Percentiles rank a stretch among this genome's conserved stretches.
Evolutionary conservation across 805 yeast genomes (phyloP).

Genomic region (Schizosaccharomyces octosporus): DNA sequence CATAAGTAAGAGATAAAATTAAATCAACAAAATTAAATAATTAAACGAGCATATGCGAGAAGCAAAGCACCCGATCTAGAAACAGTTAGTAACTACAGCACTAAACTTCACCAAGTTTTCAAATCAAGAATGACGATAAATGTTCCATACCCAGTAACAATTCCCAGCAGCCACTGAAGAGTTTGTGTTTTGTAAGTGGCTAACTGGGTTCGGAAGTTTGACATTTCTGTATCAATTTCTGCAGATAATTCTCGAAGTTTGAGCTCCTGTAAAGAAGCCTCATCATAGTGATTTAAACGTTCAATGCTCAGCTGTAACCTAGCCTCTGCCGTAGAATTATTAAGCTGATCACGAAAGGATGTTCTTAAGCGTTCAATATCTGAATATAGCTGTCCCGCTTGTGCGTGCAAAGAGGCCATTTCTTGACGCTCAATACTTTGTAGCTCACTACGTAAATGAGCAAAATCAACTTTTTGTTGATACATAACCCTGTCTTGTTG

Average conservation of each 20-base stretch:
- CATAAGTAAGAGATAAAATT: no score
- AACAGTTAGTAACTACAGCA: no score
- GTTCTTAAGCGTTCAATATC: conserved; percentile 73
- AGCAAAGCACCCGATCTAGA: background rate
- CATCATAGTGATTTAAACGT: conserved; percentile 88
- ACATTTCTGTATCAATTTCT: conserved; percentile 80
- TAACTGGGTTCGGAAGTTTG: conserved; percentile 84
- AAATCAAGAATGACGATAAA: no score
- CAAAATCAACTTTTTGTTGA: conserved; percentile 75
- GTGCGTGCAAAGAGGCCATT: conserved; percentile 55
- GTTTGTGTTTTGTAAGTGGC: conserved; percentile 90
- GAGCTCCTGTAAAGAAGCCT: conserved; percentile 72
- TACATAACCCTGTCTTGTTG: background rate
- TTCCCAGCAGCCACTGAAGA: conserved; percentile 95
- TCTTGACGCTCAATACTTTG: conserved; percentile 73
- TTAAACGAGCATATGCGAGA: background rate
- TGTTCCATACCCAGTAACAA: conserved; percentile 45
- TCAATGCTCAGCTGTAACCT: conserved; percentile 76
- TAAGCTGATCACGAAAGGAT: conserved; percentile 69
- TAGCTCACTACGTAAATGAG: conserved; percentile 76
- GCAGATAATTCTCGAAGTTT: conserved; percentile 88
- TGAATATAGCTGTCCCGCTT: conserved; percentile 60
- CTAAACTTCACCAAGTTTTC: no score
- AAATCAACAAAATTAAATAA: background rate
- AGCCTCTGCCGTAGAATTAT: conserved; percentile 72